Percentiles rank a stretch among this genome's conserved stretches.
These are phyloP conservation scores for Venturiaceae sp. DNA, from an alignment of 2,329 filamentous ascomycete species.

Conservation along the genomic window DNA sequence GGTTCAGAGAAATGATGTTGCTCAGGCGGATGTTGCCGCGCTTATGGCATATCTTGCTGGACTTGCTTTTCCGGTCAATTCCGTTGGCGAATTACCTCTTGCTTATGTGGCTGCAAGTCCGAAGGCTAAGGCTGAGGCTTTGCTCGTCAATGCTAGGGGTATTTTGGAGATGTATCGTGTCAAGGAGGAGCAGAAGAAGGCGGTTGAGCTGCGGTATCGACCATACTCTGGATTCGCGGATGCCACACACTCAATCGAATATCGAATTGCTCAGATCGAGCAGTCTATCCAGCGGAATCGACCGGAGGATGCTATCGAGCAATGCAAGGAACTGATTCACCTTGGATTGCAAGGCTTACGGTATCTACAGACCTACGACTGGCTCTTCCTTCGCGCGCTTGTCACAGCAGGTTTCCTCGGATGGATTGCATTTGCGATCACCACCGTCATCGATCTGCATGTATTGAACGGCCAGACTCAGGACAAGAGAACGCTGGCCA, in stretches of 20 bases:
- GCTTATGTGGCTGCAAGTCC: constrained; percentile 65
- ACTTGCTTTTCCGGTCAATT: constrained; percentile 87
- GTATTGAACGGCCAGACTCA: constrained; percentile 61
- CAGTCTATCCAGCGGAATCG: constrained; percentile 54
- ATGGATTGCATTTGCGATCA: constrained; percentile 89
- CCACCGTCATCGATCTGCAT: constrained; percentile 79
- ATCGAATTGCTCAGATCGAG: constrained; percentile 59
- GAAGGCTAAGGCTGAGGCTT: constrained; percentile 72
- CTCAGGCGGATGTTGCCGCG: constrained; percentile 87
- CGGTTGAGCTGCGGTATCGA: constrained; percentile 64
- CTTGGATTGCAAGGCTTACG: constrained; percentile 72
- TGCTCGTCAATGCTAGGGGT: constrained; percentile 72
- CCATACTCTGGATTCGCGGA: constrained; percentile 57
- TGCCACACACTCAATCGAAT: constrained; percentile 36
- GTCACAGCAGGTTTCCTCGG: constrained; percentile 87
- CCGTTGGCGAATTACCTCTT: constrained; percentile 84
- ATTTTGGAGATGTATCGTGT: constrained; percentile 95
- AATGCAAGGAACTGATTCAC: constrained; percentile 67
- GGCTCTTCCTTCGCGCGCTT: constrained; percentile 84
- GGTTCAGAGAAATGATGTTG: constrained; percentile 79
- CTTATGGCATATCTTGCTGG: constrained; percentile 91
- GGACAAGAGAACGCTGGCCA: constrained; percentile 43
- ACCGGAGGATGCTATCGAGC: constrained; percentile 68
- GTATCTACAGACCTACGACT: constrained; percentile 97
- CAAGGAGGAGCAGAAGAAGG: constrained; percentile 78